A percentile compares a stretch with the other conserved stretches of the same genome.
Evolutionary conservation across 2,329 filamentous ascomycete species (phyloP).

Genomic region (Exophiala mesophila): DNA sequence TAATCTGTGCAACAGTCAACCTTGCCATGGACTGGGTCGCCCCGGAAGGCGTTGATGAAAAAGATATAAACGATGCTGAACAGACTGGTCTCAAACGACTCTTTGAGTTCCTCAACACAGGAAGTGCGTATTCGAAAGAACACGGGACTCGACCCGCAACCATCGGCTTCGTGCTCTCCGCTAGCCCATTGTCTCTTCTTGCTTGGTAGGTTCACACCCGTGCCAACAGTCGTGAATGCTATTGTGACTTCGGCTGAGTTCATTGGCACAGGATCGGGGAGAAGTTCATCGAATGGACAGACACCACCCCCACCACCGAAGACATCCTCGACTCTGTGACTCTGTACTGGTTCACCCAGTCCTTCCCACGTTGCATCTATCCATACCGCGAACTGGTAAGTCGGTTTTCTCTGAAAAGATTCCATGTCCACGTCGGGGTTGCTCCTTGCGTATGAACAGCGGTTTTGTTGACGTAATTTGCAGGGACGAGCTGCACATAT

Average conservation of each 20-base stretch:
- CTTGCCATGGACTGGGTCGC: slow-evolving; percentile 4
- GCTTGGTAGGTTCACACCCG: slow-evolving; percentile 40
- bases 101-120: slow-evolving; percentile 38
- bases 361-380: slow-evolving; percentile 33
- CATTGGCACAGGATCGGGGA: slow-evolving; percentile 36
- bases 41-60: slow-evolving; percentile 1
- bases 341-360: slow-evolving; percentile 36
- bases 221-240: neutral
- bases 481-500: no score
- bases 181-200: slow-evolving; percentile 53
- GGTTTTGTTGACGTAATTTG: no score
- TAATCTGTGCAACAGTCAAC: slow-evolving; percentile 8
- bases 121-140: slow-evolving; percentile 47
- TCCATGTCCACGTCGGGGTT: no score
- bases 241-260: no score
- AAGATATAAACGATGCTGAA: slow-evolving; percentile 30
- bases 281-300: slow-evolving; percentile 35
- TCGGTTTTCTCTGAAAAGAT: no score
- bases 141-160: slow-evolving; percentile 54
- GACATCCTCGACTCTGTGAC: slow-evolving; percentile 33
- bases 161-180: slow-evolving; percentile 50
- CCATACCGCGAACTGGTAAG: slow-evolving; percentile 25
- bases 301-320: slow-evolving; percentile 29
- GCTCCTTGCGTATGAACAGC: no score
- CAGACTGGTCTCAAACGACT: slow-evolving; percentile 32